Percentiles rank a stretch among this genome's conserved stretches.
These are phyloP conservation scores for Isatis lusitanica DNA, from an alignment of 441 rosid genomes.

Conservation along the genomic window DNA sequence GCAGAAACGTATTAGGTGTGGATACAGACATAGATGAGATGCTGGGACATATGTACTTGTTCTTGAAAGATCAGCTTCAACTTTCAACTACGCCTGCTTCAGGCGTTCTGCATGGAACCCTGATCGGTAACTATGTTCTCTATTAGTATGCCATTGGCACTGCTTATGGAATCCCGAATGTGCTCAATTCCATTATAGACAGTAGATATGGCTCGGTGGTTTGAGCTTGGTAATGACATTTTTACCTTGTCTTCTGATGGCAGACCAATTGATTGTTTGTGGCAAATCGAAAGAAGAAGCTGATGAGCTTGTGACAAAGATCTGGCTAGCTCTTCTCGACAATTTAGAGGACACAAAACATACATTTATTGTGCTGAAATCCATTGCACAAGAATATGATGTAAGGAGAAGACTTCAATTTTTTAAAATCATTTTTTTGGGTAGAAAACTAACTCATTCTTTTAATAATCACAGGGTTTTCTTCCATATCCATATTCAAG, in stretches of 20 bases:
- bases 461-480: conserved; percentile 52
- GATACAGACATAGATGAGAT: conserved; percentile 69
- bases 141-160: neutral
- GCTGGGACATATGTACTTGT: conserved; percentile 77
- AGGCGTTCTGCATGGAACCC: conserved; percentile 75
- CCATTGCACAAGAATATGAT: conserved; percentile 71
- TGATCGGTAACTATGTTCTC: conserved; percentile 54
- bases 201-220: too few species aligned
- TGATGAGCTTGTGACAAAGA: conserved; percentile 67
- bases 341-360: conserved; percentile 72
- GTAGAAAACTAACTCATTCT: neutral
- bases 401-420: conserved; percentile 40
- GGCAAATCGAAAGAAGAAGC: conserved; percentile 72
- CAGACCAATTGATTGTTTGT: conserved; percentile 83
- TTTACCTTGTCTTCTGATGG: conserved; percentile 23
- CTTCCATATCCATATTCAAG: conserved; percentile 79
- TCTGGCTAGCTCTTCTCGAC: conserved; percentile 86
- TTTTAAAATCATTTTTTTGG: neutral
- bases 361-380: conserved; percentile 68
- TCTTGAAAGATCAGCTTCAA: conserved; percentile 83
- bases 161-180: neutral
- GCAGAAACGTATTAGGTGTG: conserved; percentile 55
- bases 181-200: too few species aligned
- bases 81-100: conserved; percentile 60
- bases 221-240: neutral